A percentile compares a stretch with the other conserved stretches of the same genome.
These are phyloP conservation scores for Morella rubra DNA, from an alignment of 306 rosid species.

Conservation along the genomic window DNA sequence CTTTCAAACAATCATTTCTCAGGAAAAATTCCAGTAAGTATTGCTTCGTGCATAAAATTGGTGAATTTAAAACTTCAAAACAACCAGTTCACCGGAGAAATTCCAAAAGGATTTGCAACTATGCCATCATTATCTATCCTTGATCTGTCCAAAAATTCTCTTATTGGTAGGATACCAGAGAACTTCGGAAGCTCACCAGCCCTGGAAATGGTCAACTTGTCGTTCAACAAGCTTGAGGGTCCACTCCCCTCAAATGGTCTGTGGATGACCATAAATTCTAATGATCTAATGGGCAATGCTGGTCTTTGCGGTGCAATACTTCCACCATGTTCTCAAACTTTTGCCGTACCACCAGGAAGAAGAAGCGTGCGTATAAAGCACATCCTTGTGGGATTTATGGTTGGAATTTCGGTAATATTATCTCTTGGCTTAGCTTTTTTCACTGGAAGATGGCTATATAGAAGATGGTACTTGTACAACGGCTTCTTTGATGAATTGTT, in stretches of 20 bases:
- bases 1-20: slow-evolving; percentile 63
- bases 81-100: slow-evolving; percentile 66
- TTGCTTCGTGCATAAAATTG: slow-evolving; percentile 72
- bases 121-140: slow-evolving; percentile 78
- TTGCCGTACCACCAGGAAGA: slow-evolving; percentile 15
- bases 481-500: slow-evolving; percentile 54
- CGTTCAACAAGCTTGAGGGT: slow-evolving; percentile 83
- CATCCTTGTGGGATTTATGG: slow-evolving; percentile 49
- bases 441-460: slow-evolving; percentile 52
- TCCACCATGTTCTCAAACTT: slow-evolving; percentile 63
- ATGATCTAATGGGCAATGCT: slow-evolving; percentile 63
- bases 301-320: slow-evolving; percentile 82
- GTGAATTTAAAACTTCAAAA: slow-evolving; percentile 64
- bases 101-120: slow-evolving; percentile 59
- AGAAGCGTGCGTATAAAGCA: slow-evolving; percentile 42
- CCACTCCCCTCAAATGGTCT: slow-evolving; percentile 78
- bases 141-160: slow-evolving; percentile 75
- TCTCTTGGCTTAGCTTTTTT: slow-evolving; percentile 46
- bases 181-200: slow-evolving; percentile 76
- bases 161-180: slow-evolving; percentile 65
- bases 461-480: slow-evolving; percentile 55
- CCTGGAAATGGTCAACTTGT: slow-evolving; percentile 73
- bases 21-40: slow-evolving; percentile 68
- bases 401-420: slow-evolving; percentile 52
- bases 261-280: slow-evolving; percentile 56